A percentile compares a stretch with the other conserved stretches of the same genome.
These are phyloP conservation scores for Lagenidium giganteum DNA, from an alignment of 352 stramenopile species.

Conservation along the genomic window DNA sequence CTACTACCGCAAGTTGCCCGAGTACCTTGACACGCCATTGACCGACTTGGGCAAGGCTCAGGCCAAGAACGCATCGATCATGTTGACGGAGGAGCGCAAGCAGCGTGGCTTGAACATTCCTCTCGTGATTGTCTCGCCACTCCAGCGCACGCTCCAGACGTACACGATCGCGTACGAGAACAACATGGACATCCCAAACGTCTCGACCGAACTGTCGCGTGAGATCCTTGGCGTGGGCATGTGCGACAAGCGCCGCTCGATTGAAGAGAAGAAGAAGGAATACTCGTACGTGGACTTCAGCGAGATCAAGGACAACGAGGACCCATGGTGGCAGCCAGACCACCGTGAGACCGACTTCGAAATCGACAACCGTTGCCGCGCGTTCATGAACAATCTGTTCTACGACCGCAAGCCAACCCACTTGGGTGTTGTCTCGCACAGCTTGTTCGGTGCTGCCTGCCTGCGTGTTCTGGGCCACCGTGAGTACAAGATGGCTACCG, in stretches of 20 bases:
- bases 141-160: slow-evolving; percentile 22
- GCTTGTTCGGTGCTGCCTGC: too few relatives aligned
- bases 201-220: slow-evolving; percentile 19
- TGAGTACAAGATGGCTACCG: too few relatives aligned
- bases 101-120: slow-evolving; percentile 9
- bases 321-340: slow-evolving; percentile 19
- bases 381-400: slow-evolving; percentile 22
- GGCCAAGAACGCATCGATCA: slow-evolving; percentile 6
- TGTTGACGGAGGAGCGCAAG: slow-evolving; percentile 9
- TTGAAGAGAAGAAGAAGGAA: slow-evolving; percentile 14
- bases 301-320: slow-evolving; percentile 19
- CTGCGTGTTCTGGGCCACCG: too few relatives aligned
- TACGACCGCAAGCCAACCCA: slow-evolving; percentile 8
- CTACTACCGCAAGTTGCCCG: slow-evolving; percentile 21
- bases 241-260: slow-evolving; percentile 16
- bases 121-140: slow-evolving; percentile 16
- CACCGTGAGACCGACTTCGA: slow-evolving; percentile 17
- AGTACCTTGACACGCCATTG: slow-evolving; percentile 22
- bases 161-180: slow-evolving; percentile 18
- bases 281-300: slow-evolving; percentile 17
- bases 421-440: slow-evolving; percentile 16
- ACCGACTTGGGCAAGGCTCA: slow-evolving; percentile 17
- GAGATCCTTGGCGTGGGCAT: slow-evolving; percentile 23
- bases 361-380: slow-evolving; percentile 17
- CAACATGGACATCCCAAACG: slow-evolving; percentile 15